Base-by-base conservation (phyloP, 495 filamentous ascomycete genomes). In the Durotheca rogersii region DNA sequence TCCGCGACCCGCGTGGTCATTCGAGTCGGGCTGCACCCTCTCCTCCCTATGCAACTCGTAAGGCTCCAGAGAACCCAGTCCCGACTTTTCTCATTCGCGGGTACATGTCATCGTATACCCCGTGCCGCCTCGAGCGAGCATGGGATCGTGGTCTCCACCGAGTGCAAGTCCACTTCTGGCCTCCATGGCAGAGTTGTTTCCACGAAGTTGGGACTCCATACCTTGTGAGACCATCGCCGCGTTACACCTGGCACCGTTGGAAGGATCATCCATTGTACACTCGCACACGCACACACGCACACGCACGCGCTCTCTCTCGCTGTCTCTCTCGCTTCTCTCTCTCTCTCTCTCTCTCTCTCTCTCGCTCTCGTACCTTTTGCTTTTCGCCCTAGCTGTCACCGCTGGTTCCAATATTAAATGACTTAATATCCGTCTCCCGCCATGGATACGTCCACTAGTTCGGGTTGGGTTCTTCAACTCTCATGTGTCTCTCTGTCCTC, bases 301-400 rank as follows among this genome's bases (percentile, higher is more conserved):
- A n/a, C n/a, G n/a, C n/a, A n/a, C n/a, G n/a, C n/a, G n/a, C n/a
- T 55, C 46, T 31, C 58, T 53, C 46, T 58, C 23, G 41, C 45
- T 19, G 23, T 27, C 4, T 9, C n/a, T n/a, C 61, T 56, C 61
- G 53, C 50, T 63, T 63, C 57, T 59, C 60, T 60, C 62, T 56
- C 60, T 62, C 60, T 48, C 50, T 66, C 60, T 66, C 60, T 55
- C 46, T 31, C 58, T 53, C 46, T 55, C 46, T 31, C 58, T 53
- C 46, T 58, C 23, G 41, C 45, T 19, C 45, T 27, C 23, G 23
- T 27, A 27, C 23, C n/a, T n/a, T 65, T 56, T 63, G 53, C 50
- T 63, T 63, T 60, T 59, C 60, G 62, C 62, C 60, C 60, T 62
- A 62, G 51, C 50, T 66, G 62, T 66, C 60, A 66, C 62, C 62